These are phyloP conservation scores for Cercospora citrullina DNA, from an alignment of 2,329 filamentous ascomycete species.

Conservation along the genomic window DNA sequence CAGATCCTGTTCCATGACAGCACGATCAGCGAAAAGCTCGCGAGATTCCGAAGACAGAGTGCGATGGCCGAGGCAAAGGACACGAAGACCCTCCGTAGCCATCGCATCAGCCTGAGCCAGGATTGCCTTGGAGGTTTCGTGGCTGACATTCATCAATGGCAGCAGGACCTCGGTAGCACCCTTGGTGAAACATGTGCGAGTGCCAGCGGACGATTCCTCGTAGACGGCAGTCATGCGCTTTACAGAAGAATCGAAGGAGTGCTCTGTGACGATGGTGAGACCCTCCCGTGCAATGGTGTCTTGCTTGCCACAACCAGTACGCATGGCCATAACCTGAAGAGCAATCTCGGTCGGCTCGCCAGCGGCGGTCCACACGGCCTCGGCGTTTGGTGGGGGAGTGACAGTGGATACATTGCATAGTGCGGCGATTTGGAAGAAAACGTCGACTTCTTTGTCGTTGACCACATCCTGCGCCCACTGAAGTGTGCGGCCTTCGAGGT, in stretches of 20 bases:
- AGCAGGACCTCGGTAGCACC: conserved; percentile 39
- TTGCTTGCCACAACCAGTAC: conserved; percentile 49
- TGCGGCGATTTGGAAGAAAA: conserved; percentile 60
- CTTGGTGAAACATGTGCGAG: conserved; percentile 35
- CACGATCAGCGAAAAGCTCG: conserved; percentile 22
- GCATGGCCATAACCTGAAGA: conserved; percentile 69
- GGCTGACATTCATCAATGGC: conserved; percentile 30
- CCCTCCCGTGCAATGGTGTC: conserved; percentile 26
- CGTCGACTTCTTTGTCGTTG: conserved; percentile 49
- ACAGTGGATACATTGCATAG: conserved; percentile 65
- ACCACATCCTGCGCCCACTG: conserved; percentile 42
- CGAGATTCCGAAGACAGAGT: conserved; percentile 15
- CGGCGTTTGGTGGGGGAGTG: conserved; percentile 47
- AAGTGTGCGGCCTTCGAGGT: conserved; percentile 17
- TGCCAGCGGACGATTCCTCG: conserved; percentile 16
- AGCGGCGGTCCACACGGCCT: conserved; percentile 60
- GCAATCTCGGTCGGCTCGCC: conserved; percentile 72
- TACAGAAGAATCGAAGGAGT: conserved; percentile 39
- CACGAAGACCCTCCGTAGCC: conserved; percentile 37
- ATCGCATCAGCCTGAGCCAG: conserved; percentile 34
- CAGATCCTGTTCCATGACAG: conserved; percentile 32
- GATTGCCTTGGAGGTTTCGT: conserved; percentile 27
- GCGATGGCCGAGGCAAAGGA: conserved; percentile 36
- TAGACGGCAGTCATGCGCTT: conserved; percentile 41
- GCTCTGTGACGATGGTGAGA: conserved; percentile 31